These are phyloP conservation scores for Voacanga thouarsii DNA, from an alignment of 257 asterid genomes.

Conservation along the genomic window DNA sequence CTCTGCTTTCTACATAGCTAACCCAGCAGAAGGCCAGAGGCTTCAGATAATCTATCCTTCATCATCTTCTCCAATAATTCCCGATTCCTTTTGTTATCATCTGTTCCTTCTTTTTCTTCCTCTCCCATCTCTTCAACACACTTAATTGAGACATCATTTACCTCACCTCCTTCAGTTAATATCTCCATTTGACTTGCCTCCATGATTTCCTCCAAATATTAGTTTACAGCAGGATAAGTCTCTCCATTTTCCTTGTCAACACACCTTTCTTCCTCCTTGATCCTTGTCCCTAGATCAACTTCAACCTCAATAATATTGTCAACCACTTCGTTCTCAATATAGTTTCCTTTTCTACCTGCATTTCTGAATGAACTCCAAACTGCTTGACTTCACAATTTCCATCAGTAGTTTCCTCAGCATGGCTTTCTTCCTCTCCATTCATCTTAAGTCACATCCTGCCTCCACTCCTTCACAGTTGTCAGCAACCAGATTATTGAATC, in stretches of 20 bases:
- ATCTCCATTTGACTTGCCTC: not conserved
- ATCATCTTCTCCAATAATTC: slow-evolving; percentile 49
- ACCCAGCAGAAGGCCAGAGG: too few relatives aligned
- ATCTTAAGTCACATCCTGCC: not conserved
- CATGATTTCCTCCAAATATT: slow-evolving; percentile 4
- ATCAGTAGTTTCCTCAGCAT: not conserved
- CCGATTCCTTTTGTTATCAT: slow-evolving; percentile 21
- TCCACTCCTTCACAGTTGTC: not conserved
- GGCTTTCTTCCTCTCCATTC: not conserved
- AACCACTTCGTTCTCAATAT: not conserved
- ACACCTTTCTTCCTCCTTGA: not conserved
- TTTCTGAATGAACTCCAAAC: slow-evolving; percentile 24
- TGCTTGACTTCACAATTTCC: slow-evolving; percentile 16
- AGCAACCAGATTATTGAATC: too few relatives aligned
- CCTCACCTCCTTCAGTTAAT: not conserved
- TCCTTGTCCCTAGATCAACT: not conserved
- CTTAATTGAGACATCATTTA: not conserved
- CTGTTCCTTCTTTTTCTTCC: not conserved
- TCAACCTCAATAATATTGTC: not conserved
- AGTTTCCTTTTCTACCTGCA: slow-evolving; percentile 13
- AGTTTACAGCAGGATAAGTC: not conserved
- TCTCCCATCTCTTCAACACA: not conserved
- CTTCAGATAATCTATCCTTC: too few relatives aligned
- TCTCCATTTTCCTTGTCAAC: not conserved
- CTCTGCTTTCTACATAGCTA: too few relatives aligned